A percentile compares a stretch with the other conserved stretches of the same genome.
Conservation (phyloP, 495 filamentous ascomycete genomes). For the Penicillium atrosanguineum region DNA sequence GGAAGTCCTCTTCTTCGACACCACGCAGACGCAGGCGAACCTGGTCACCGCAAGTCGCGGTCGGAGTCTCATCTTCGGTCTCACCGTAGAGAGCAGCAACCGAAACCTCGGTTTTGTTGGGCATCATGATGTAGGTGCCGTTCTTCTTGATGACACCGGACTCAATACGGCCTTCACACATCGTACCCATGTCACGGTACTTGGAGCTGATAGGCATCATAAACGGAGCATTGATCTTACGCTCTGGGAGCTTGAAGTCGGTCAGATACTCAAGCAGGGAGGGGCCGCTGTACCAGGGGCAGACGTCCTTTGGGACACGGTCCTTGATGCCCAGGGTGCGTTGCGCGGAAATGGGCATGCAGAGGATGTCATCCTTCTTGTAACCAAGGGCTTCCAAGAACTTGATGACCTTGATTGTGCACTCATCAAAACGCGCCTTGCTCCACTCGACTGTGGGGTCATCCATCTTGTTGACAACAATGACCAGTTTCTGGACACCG, state of each 20-base stretch:
- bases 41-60: conserved; percentile 88
- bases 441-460: conserved; percentile 95
- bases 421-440: conserved; percentile 86
- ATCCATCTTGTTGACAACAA: conserved; percentile 98
- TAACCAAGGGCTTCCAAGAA: conserved; percentile 93
- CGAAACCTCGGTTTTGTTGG: conserved; percentile 75
- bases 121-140: conserved; percentile 84
- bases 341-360: conserved; percentile 96
- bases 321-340: conserved; percentile 82
- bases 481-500: conserved; percentile 89
- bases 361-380: conserved; percentile 87
- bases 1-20: conserved; percentile 94
- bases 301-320: conserved; percentile 71
- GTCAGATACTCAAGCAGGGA: conserved; percentile 93
- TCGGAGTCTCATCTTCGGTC: conserved; percentile 84
- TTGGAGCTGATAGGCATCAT: conserved; percentile 98
- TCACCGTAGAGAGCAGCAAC: conserved; percentile 89
- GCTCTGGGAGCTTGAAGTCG: conserved; percentile 84
- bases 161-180: conserved; percentile 96
- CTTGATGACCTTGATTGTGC: conserved; percentile 78
- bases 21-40: conserved; percentile 88
- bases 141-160: conserved; percentile 89
- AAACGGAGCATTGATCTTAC: conserved; percentile 96
- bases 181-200: conserved; percentile 96
- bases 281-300: conserved; percentile 85